Evolutionary conservation across 2,329 filamentous ascomycete species (phyloP).

Genomic region (Ustilaginoidea virens): DNA sequence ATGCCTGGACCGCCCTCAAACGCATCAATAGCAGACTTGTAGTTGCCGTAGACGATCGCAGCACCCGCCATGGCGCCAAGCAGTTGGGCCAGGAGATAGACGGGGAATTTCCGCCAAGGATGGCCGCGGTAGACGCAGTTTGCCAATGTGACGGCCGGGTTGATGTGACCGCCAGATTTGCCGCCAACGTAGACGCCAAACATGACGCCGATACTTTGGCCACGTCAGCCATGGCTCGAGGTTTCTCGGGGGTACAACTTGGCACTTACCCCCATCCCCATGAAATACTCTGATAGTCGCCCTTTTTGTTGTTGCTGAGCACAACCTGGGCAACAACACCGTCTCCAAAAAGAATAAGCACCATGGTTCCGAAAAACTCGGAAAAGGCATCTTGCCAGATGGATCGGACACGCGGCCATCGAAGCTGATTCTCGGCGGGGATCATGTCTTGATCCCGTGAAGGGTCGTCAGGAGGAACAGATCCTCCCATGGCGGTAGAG

Average conservation of each 20-base stretch:
- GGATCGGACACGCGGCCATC: conserved; percentile 38
- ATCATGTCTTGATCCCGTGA: conserved; percentile 6
- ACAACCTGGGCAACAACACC: conserved; percentile 57
- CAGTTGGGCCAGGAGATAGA: conserved; percentile 51
- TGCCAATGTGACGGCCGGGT: conserved; percentile 54
- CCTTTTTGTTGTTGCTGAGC: conserved; percentile 33
- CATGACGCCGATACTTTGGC: conserved; percentile 46
- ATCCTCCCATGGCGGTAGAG: conserved; percentile 16
- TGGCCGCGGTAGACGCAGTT: conserved; percentile 54
- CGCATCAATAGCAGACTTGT: conserved; percentile 46
- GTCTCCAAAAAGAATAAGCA: conserved; percentile 53
- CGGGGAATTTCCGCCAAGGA: conserved; percentile 53
- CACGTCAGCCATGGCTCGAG: neutral
- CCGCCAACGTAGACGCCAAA: conserved; percentile 51
- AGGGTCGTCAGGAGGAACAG: conserved; percentile 10
- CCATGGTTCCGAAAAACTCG: conserved; percentile 54
- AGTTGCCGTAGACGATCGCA: conserved; percentile 46
- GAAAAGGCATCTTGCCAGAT: conserved; percentile 42
- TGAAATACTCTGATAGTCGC: conserved; percentile 32
- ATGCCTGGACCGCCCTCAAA: conserved; percentile 45
- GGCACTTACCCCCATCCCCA: conserved; percentile 35
- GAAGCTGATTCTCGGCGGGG: conserved; percentile 12
- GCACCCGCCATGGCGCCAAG: conserved; percentile 51
- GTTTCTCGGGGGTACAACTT: too few relatives aligned
- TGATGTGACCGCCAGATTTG: conserved; percentile 53